Conservation (phyloP, 2,329 filamentous ascomycete genomes). For the Fusarium redolens region DNA sequence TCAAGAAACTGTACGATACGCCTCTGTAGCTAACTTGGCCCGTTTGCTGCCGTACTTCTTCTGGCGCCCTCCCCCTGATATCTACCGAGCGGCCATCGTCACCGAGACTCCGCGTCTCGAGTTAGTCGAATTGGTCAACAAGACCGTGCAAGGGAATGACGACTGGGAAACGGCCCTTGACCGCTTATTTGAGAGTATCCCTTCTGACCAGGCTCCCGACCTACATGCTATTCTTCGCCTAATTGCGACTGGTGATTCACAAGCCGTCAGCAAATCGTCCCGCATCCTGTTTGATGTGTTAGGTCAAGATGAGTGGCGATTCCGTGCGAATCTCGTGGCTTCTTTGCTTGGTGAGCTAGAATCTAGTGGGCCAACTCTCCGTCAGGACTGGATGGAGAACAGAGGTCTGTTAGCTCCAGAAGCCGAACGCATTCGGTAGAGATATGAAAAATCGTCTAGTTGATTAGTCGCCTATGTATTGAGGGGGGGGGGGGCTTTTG, state of each 20-base stretch:
- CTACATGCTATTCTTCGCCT: slow-evolving; percentile 49
- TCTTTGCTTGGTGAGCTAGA: slow-evolving; percentile 36
- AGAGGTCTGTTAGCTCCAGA: background rate
- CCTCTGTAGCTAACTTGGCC: slow-evolving; percentile 40
- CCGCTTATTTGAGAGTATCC: slow-evolving; percentile 23
- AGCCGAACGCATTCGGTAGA: background rate
- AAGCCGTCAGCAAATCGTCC: slow-evolving; percentile 46
- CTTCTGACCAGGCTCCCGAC: slow-evolving; percentile 28
- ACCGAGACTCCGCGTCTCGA: slow-evolving; percentile 8
- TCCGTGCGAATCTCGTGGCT: slow-evolving; percentile 42
- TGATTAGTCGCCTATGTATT: background rate
- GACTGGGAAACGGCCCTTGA: slow-evolving; percentile 32
- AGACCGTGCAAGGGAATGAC: slow-evolving; percentile 29
- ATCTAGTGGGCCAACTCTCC: slow-evolving; percentile 19
- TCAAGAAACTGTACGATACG: slow-evolving; percentile 40
- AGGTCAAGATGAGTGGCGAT: slow-evolving; percentile 51
- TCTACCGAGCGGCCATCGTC: slow-evolving; percentile 46
- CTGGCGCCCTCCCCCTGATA: slow-evolving; percentile 50
- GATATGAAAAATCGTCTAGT: background rate
- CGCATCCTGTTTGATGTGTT: slow-evolving; percentile 50
- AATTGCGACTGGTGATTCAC: slow-evolving; percentile 46
- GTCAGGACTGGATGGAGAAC: slow-evolving; percentile 29
- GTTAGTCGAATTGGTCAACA: slow-evolving; percentile 43
- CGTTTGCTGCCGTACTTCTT: slow-evolving; percentile 52
- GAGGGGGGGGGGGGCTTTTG: background rate